A percentile compares a stretch with the other conserved stretches of the same genome.
These are phyloP conservation scores for Blastocladiella britannica DNA, from an alignment of 192 early-diverging fungal genomes.

Conservation along the genomic window DNA sequence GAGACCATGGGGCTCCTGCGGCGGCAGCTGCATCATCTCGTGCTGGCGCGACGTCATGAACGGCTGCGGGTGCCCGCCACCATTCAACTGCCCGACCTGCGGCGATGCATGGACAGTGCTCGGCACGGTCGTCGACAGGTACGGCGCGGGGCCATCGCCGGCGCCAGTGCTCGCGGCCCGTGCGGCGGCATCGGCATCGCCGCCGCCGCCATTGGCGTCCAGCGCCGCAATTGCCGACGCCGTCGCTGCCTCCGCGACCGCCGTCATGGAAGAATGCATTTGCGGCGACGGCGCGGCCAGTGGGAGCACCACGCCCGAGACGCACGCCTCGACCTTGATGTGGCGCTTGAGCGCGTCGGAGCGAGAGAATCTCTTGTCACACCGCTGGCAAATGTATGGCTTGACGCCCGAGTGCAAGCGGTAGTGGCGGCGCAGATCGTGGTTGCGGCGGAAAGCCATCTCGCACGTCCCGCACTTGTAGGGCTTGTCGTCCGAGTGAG, in stretches of 20 bases:
- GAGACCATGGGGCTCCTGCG: background rate
- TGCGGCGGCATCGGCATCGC: too few species aligned
- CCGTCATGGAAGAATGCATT: background rate
- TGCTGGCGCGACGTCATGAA: too few species aligned
- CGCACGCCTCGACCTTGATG: conserved; percentile 23
- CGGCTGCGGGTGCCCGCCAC: too few species aligned
- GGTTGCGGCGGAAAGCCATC: background rate
- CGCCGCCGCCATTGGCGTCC: too few species aligned
- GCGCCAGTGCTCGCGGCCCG: too few species aligned
- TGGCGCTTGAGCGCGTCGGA: conserved; percentile 59
- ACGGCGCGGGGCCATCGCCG: too few species aligned
- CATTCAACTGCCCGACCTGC: too few species aligned
- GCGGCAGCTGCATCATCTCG: background rate
- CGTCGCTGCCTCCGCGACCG: background rate
- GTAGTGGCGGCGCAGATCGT: conserved; percentile 23
- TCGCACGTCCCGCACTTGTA: background rate
- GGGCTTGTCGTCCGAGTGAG: background rate
- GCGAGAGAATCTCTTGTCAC: conserved; percentile 46
- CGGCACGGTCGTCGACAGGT: too few species aligned
- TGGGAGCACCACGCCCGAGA: background rate
- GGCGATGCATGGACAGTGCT: too few species aligned
- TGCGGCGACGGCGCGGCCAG: background rate
- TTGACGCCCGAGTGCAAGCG: conserved; percentile 40
- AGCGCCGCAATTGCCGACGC: too few species aligned
- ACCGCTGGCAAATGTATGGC: conserved; percentile 45